Percentiles rank a stretch among this genome's conserved stretches.
Conservation (phyloP, 345 rosid genomes). For the Barbarea vulgaris region DNA sequence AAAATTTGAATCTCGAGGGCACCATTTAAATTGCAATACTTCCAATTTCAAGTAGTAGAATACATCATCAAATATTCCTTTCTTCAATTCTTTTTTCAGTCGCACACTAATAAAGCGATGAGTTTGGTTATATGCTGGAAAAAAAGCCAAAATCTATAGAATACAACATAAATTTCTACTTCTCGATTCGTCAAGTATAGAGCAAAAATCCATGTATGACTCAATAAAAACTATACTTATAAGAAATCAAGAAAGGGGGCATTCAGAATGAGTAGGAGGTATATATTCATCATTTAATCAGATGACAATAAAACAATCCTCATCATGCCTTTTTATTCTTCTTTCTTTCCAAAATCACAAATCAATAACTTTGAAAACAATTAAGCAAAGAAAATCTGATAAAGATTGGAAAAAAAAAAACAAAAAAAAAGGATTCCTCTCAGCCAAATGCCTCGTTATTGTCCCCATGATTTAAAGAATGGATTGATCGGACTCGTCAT, state of each 20-base stretch:
- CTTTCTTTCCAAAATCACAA: neutral
- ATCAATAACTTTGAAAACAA: neutral
- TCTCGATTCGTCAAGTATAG: neutral
- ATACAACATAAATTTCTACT: no score
- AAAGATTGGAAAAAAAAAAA: neutral
- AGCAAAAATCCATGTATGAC: neutral
- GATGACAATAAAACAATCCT: slow-evolving; percentile 46
- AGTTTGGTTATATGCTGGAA: no score
- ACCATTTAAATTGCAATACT: no score
- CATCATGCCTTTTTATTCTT: slow-evolving; percentile 35
- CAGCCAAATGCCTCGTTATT: slow-evolving; percentile 83
- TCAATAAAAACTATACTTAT: neutral
- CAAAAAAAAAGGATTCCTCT: slow-evolving; percentile 41
- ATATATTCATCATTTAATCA: slow-evolving; percentile 38
- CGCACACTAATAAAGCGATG: neutral
- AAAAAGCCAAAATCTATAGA: no score
- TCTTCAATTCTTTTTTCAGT: no score
- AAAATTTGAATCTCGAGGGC: no score
- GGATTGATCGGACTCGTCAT: slow-evolving; percentile 79
- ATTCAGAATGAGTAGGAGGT: slow-evolving; percentile 74
- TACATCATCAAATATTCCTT: neutral
- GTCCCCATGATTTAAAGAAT: slow-evolving; percentile 63
- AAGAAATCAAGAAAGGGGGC: slow-evolving; percentile 3
- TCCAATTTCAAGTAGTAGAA: neutral
- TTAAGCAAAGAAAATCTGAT: neutral